phyloP scores from a whole-genome alignment of 192 early-diverging fungal genomes.

The Linnemannia elongata region DNA sequence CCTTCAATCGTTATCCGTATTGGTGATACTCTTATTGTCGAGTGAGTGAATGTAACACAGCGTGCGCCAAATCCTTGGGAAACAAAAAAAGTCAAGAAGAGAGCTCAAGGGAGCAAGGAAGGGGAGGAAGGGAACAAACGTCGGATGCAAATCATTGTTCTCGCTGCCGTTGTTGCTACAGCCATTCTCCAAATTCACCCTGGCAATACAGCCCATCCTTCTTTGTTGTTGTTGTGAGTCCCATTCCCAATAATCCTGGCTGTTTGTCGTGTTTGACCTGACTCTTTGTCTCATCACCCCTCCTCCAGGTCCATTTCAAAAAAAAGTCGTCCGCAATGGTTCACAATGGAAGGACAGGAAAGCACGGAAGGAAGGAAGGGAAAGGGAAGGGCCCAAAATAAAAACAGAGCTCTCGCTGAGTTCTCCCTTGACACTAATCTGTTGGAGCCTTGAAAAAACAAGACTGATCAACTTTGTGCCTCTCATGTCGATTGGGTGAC shows the following conservation, averaged over 20 bases:
- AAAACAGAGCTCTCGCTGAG: neutral
- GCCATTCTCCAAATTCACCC: neutral
- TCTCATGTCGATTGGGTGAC: neutral
- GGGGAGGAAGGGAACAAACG: constrained; percentile 1
- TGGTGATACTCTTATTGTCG: neutral
- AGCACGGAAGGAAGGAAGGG: neutral
- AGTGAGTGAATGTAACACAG: neutral
- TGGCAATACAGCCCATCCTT: neutral
- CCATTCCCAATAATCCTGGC: constrained; percentile 1
- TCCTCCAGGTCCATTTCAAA: neutral
- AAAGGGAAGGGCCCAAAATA: neutral
- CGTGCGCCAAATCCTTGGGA: neutral
- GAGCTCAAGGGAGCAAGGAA: neutral
- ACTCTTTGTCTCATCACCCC: neutral
- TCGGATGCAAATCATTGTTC: neutral
- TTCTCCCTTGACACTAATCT: neutral
- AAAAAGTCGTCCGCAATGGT: neutral
- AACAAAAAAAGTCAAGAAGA: neutral
- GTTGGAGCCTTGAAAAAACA: neutral
- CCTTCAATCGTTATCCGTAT: neutral
- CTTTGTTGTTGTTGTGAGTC: neutral
- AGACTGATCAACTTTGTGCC: neutral
- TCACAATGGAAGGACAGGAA: neutral
- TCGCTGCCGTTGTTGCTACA: neutral
- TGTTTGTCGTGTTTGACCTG: neutral